A percentile compares a stretch with the other conserved stretches of the same genome.
Conservation (phyloP, 805 yeast species). For the Cyberlindnera sargentensis region DNA sequence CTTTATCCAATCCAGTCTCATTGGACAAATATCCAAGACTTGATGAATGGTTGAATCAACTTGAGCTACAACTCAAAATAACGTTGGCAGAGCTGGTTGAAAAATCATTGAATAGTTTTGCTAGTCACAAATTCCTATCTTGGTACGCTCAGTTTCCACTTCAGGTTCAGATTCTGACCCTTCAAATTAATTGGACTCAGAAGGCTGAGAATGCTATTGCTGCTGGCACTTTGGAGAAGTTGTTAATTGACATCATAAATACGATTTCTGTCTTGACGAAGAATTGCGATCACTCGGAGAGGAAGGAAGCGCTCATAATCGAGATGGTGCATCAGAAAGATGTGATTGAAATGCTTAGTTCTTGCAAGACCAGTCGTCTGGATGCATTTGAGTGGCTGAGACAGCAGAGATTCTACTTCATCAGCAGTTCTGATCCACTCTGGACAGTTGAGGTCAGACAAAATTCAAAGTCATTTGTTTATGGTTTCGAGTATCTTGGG, state of each 20-base stretch:
- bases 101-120: slow-evolving; percentile 26
- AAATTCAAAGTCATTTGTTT: slow-evolving; percentile 41
- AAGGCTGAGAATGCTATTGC: slow-evolving; percentile 28
- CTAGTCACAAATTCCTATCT: slow-evolving; percentile 11
- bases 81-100: slow-evolving; percentile 36
- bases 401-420: slow-evolving; percentile 41
- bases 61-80: slow-evolving; percentile 47
- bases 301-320: slow-evolving; percentile 53
- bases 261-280: slow-evolving; percentile 19
- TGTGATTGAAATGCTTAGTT: slow-evolving; percentile 22
- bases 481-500: slow-evolving; percentile 84
- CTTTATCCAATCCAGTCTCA: slow-evolving; percentile 36
- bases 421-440: slow-evolving; percentile 20
- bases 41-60: slow-evolving; percentile 52
- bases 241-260: not conserved
- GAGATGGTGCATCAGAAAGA: slow-evolving; percentile 59
- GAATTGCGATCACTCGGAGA: slow-evolving; percentile 44
- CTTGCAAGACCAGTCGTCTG: slow-evolving; percentile 6
- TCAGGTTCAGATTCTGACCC: slow-evolving; percentile 49
- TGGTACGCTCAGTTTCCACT: slow-evolving; percentile 40
- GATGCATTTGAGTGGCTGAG: slow-evolving; percentile 39
- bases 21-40: slow-evolving; percentile 35
- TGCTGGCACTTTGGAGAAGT: not conserved
- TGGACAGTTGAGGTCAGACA: slow-evolving; percentile 41
- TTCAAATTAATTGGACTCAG: slow-evolving; percentile 53